Evolutionary conservation across 306 rosid genomes (phyloP), one percentile per base, ranked within the genome.

Genomic region (Pterocarpus macrocarpus): DNA sequence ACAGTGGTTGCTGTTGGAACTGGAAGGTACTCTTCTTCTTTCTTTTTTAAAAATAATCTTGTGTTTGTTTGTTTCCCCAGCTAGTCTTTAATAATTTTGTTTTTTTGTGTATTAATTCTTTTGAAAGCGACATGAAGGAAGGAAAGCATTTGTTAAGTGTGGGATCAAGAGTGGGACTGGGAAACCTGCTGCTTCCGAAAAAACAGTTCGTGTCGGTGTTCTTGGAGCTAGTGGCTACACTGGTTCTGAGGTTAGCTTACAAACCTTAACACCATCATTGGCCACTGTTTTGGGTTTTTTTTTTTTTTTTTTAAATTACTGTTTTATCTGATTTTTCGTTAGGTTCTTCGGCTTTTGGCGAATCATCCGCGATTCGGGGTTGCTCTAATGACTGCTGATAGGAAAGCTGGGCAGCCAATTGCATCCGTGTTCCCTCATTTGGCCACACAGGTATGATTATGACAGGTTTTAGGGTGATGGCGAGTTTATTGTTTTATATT

Each of bases 151-250:
- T 89, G 90, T 89, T 50, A 91, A 85, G 83, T 90, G 97, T 89
- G 87, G 86, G 0, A 69, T 81, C 76, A 90, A 79, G 65, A 33
- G 86, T 49, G 85, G 79, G 57, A 22, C 28, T 22, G 28, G 28
- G 28, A 22, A 45, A 76, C 33, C 77, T 43, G 47, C 82, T 44
- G 77, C 87, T 53, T 73, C 92, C 36, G 86, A 87, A 30, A 90
- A 89, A 64, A 76, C 86, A 35, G 88, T 91, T 85, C 89, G 97
- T 34, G 87, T 95, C 85, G 99, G 95, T 73, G 94, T 95, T 88
- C 97, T 95, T 85, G 97, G 99, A 80, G 99, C 99, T 43, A 93
- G 99, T 91, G 99, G 99, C 76, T 95, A 95, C 87, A 95, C 99
- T 64, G 97, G 97, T 81, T 86, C 97, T 76, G 99, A 95, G 97